phyloP scores from a whole-genome alignment of 2,329 filamentous ascomycete species.

The Biscogniauxia sp. region DNA sequence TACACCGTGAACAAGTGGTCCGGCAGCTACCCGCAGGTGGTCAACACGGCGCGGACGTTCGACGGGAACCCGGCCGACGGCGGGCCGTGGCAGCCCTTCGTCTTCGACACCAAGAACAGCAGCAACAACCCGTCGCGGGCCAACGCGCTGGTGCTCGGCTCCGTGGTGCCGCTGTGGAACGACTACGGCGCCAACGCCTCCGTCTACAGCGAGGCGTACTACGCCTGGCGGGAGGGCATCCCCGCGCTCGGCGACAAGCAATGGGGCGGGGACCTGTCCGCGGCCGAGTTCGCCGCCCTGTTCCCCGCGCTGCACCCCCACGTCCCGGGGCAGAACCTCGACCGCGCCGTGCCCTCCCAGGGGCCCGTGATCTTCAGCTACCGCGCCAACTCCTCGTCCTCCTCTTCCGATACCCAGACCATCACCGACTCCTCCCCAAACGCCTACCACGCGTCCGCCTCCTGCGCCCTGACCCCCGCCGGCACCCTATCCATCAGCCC shows the following conservation, averaged over 20 bases:
- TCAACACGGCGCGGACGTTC: slow-evolving; percentile 47
- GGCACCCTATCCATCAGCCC: slow-evolving; percentile 32
- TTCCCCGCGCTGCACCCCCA: slow-evolving; percentile 39
- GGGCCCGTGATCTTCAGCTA: slow-evolving; percentile 37
- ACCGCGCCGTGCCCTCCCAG: slow-evolving; percentile 38
- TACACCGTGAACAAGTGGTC: slow-evolving; percentile 51
- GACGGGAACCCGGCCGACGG: slow-evolving; percentile 39
- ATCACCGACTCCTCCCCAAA: slow-evolving; percentile 39
- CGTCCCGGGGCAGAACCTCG: slow-evolving; percentile 49
- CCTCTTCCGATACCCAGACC: too few species aligned
- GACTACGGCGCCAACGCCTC: slow-evolving; percentile 52
- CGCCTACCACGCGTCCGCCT: slow-evolving; percentile 38
- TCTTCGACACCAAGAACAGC: slow-evolving; percentile 49
- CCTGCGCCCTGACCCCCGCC: slow-evolving; percentile 32
- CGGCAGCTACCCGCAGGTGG: slow-evolving; percentile 42
- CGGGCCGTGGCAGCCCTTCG: slow-evolving; percentile 45
- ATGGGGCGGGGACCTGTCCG: slow-evolving; percentile 48
- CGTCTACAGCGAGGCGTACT: slow-evolving; percentile 51
- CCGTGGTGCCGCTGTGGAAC: slow-evolving; percentile 52
- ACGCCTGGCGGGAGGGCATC: slow-evolving; percentile 48
- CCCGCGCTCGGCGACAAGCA: slow-evolving; percentile 52
- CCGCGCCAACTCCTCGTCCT: slow-evolving; percentile 2
- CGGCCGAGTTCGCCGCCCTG: slow-evolving; percentile 36
- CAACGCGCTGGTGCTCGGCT: slow-evolving; percentile 43
- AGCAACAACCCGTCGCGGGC: slow-evolving; percentile 44